phyloP scores from a whole-genome alignment of 768 basidiomycete species.

The Lactarius quietus region DNA sequence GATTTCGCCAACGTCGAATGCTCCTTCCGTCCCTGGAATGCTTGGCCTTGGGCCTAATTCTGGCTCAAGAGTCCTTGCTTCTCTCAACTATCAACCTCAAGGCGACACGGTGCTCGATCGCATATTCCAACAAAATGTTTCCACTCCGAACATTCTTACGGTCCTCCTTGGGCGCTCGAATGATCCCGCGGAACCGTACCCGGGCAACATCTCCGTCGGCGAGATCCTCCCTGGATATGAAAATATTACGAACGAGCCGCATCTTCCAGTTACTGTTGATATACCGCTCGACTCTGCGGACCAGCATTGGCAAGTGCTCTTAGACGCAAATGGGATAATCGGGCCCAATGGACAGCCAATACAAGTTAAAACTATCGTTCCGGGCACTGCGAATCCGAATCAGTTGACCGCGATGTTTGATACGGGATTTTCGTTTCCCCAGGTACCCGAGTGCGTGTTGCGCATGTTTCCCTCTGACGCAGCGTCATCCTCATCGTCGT shows the following conservation, averaged over 20 bases:
- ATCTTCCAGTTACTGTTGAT: slow-evolving; percentile 30
- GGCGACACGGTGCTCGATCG: slow-evolving; percentile 33
- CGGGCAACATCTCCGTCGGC: slow-evolving; percentile 35
- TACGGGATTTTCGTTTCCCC: slow-evolving; percentile 34
- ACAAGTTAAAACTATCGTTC: slow-evolving; percentile 26
- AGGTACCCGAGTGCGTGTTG: slow-evolving; percentile 32
- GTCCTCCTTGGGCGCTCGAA: slow-evolving; percentile 33
- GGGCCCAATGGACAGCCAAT: slow-evolving; percentile 36
- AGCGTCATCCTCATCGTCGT: background rate
- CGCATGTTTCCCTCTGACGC: background rate
- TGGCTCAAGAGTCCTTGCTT: slow-evolving; percentile 27
- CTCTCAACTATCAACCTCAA: slow-evolving; percentile 21
- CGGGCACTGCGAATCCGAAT: slow-evolving; percentile 22
- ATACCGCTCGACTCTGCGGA: slow-evolving; percentile 9
- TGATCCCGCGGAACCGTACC: slow-evolving; percentile 30
- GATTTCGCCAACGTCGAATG: slow-evolving; percentile 20
- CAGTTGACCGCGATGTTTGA: slow-evolving; percentile 33
- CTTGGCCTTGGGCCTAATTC: slow-evolving; percentile 35
- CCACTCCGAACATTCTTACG: slow-evolving; percentile 34
- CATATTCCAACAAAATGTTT: slow-evolving; percentile 33
- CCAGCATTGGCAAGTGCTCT: slow-evolving; percentile 35
- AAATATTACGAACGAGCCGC: slow-evolving; percentile 31
- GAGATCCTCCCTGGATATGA: slow-evolving; percentile 29
- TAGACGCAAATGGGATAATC: slow-evolving; percentile 35
- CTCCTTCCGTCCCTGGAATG: slow-evolving; percentile 29